Evolutionary conservation across 257 asterid species (phyloP).

Genomic region (Cinchona pubescens): DNA sequence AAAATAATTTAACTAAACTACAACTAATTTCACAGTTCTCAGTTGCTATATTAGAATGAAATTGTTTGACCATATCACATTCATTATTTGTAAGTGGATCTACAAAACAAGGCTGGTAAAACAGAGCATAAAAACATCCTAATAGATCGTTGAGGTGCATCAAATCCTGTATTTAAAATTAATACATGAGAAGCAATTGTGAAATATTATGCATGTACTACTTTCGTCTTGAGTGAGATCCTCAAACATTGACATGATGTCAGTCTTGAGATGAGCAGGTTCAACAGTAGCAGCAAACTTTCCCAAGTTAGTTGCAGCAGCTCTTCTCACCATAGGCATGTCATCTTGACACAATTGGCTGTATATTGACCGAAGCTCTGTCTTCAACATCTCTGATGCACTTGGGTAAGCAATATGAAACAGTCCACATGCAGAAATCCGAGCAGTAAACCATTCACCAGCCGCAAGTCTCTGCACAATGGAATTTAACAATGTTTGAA

Average conservation of each 20-base stretch:
- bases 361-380: conserved; percentile 74
- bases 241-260: conserved; percentile 51
- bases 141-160: neutral
- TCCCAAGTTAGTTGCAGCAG: conserved; percentile 70
- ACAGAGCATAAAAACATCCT: neutral
- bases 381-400: conserved; percentile 69
- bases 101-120: neutral
- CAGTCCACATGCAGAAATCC: conserved; percentile 92
- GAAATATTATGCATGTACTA: conserved; percentile 21
- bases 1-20: neutral
- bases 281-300: conserved; percentile 53
- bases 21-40: neutral
- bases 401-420: conserved; percentile 88
- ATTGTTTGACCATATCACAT: neutral
- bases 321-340: conserved; percentile 97
- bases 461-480: conserved; percentile 77
- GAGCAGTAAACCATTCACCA: conserved; percentile 98
- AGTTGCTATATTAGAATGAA: neutral
- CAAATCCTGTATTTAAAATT: neutral
- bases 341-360: conserved; percentile 89
- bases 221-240: conserved; percentile 52
- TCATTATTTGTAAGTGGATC: neutral
- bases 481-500: conserved; percentile 11
- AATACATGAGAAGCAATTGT: neutral
- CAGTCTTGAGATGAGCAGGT: conserved; percentile 43